phyloP scores from a whole-genome alignment of 2,329 filamentous ascomycete species.

The Microascus cirrosus region DNA sequence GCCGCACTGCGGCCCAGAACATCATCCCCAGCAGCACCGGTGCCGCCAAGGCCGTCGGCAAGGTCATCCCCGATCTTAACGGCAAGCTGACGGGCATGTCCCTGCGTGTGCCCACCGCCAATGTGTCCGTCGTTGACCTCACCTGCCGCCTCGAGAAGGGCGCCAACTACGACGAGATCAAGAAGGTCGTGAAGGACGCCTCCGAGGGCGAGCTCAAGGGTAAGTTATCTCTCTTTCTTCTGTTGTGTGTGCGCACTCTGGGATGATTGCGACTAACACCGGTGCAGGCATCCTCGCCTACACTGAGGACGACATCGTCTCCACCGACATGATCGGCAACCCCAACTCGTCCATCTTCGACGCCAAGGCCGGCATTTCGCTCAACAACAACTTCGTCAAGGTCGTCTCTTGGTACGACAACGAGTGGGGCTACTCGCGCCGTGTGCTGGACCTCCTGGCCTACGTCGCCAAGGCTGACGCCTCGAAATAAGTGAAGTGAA shows the following conservation, averaged over 20 bases:
- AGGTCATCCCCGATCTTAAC: slow-evolving; percentile 96
- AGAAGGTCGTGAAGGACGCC: slow-evolving; percentile 79
- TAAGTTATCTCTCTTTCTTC: slow-evolving; percentile 30
- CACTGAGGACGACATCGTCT: slow-evolving; percentile 96
- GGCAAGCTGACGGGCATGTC: slow-evolving; percentile 99
- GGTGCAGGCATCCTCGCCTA: slow-evolving; percentile 70
- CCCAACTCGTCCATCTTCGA: slow-evolving; percentile 95
- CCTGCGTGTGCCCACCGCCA: slow-evolving; percentile 96
- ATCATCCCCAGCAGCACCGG: slow-evolving; percentile 99
- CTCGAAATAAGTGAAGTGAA: slow-evolving; percentile 30
- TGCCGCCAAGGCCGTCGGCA: slow-evolving; percentile 99
- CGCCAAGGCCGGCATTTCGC: slow-evolving; percentile 95
- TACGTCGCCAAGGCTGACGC: slow-evolving; percentile 72
- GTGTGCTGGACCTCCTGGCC: slow-evolving; percentile 71
- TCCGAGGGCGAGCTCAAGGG: slow-evolving; percentile 77
- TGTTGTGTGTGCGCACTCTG: neutral
- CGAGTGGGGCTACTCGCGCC: slow-evolving; percentile 99
- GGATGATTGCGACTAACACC: slow-evolving; percentile 7
- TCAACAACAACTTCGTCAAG: slow-evolving; percentile 99
- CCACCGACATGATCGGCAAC: slow-evolving; percentile 87
- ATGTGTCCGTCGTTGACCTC: slow-evolving; percentile 98
- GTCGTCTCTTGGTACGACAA: slow-evolving; percentile 98
- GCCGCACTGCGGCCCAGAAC: slow-evolving; percentile 97
- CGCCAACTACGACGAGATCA: slow-evolving; percentile 85
- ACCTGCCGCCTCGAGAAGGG: slow-evolving; percentile 89